Conservation (phyloP, 768 basidiomycete species). For the Lentinula edodes region DNA sequence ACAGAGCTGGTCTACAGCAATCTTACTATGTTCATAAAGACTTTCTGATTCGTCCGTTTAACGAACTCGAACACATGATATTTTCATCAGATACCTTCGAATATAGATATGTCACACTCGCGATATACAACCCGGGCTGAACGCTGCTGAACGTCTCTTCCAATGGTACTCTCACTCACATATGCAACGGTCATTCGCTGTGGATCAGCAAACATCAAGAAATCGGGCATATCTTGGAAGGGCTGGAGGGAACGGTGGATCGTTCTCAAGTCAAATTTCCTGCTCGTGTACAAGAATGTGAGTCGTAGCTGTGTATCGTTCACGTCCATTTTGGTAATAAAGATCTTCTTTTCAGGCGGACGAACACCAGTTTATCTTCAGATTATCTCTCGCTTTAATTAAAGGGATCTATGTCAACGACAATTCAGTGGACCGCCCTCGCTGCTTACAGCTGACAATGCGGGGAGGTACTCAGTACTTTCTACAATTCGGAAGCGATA, state of each 20-base stretch:
- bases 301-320: neutral
- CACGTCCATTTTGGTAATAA: neutral
- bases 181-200: constrained; percentile 8
- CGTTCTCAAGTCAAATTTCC: constrained; percentile 11
- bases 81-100: neutral
- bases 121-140: neutral
- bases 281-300: constrained; percentile 12
- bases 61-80: neutral
- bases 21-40: neutral
- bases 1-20: neutral
- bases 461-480: neutral
- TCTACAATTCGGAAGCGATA: neutral
- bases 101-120: neutral
- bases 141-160: neutral
- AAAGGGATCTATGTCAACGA: neutral
- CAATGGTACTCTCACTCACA: neutral
- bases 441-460: neutral
- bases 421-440: neutral
- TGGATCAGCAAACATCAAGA: constrained; percentile 12
- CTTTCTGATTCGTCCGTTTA: neutral
- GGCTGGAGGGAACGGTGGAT: constrained; percentile 14
- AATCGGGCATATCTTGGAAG: constrained; percentile 14
- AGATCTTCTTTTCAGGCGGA: neutral
- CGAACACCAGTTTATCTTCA: neutral
- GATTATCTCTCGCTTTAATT: neutral